Base-by-base conservation (phyloP, 495 filamentous ascomycete genomes). In the Podospora australis region DNA sequence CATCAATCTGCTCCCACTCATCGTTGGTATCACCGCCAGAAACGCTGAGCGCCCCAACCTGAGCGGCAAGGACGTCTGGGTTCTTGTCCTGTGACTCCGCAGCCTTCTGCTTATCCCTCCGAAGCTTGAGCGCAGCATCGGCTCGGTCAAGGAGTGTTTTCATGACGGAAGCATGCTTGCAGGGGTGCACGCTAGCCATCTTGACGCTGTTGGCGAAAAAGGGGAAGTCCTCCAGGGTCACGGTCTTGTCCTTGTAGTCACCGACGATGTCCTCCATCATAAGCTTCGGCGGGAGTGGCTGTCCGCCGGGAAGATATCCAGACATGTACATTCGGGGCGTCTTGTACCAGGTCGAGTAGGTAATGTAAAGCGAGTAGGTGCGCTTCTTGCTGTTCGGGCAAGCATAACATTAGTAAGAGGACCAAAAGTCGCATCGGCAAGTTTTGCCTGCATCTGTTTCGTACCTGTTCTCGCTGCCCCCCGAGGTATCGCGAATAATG, bases 251-350 rank as follows among this genome's bases (percentile, higher is more conserved):
- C 63, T 95, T 95, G 75, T 99, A 99, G 75, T 99, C 94, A 57
- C 94, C 91, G 23, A 96, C 86, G 57, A 99, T 97, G 58, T 99
- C 94, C 62, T 99, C 92, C 86, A 97, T 95, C 94, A 99, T 97
- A 20, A 84, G 75, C 20, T 84, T 79, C 2, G 92, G 94, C 5
- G 86, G 78, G 20, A 96, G 86, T 4, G 95, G 90, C 53, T 87
- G 81, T 19, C 87, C 84, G 46, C 81, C 78, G n/a, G 85, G 78
- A 3, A 79, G 72, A 64, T 96, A 96, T 48, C 94, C 94, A 4
- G 88, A 91, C 51, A 99, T 78, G 69, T 96, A 99, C 62, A 96
- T 81, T 25, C 94, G 90, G 0, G 94, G 94, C 28, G 91, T 96
- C 46, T 89, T 89, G 71, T 96, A 99, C 73, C 92, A 96, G 47